Conservation (phyloP, 148 eudicot species). For the Silene latifolia region DNA sequence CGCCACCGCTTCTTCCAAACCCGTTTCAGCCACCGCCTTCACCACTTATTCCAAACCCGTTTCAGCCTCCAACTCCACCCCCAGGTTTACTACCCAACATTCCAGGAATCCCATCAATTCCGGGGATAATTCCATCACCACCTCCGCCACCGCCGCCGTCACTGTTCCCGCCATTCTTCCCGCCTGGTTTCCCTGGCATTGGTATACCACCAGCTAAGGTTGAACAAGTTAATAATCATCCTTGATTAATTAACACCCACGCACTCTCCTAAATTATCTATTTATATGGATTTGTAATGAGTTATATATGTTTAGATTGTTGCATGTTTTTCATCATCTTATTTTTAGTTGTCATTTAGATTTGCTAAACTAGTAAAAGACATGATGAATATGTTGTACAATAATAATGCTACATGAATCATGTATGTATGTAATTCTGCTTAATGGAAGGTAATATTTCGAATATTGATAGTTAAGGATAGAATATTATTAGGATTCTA, state of each 20-base stretch:
- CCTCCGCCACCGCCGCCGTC: constrained; percentile 17
- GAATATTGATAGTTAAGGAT: too few species aligned
- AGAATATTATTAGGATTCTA: too few species aligned
- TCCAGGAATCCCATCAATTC: constrained; percentile 4
- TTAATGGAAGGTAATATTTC: too few species aligned
- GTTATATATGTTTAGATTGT: background rate
- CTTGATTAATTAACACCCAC: constrained; percentile 12
- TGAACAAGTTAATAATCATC: constrained; percentile 21
- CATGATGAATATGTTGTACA: background rate
- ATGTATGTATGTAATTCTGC: too few species aligned
- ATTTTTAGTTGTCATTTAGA: background rate
- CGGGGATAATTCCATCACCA: constrained; percentile 20
- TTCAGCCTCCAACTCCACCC: constrained; percentile 45
- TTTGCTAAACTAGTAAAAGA: background rate
- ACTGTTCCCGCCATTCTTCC: constrained; percentile 28
- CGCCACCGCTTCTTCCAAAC: constrained; percentile 33
- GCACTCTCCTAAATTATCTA: background rate
- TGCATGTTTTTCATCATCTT: background rate
- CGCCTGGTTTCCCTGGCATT: constrained; percentile 23
- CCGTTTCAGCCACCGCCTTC: constrained; percentile 40
- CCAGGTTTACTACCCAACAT: constrained; percentile 19
- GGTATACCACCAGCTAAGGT: constrained; percentile 17
- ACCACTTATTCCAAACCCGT: constrained; percentile 38
- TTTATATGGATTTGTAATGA: constrained; percentile 3
- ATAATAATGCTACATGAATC: background rate